phyloP scores from a whole-genome alignment of 2,329 filamentous ascomycete species.

The Myriosclerotinia duriaeana region DNA sequence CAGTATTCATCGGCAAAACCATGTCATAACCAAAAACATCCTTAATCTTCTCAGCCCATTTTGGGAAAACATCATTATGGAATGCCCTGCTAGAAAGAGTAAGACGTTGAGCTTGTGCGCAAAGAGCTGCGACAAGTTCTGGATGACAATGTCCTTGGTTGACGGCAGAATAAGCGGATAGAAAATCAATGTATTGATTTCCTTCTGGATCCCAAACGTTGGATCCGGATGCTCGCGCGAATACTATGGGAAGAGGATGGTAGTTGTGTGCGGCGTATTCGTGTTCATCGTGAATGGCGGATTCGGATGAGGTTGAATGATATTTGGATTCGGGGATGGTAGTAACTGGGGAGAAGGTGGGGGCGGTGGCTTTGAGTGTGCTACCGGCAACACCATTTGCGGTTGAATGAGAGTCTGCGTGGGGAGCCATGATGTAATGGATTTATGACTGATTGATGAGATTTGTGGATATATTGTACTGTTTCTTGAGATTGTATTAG shows the following conservation, averaged over 20 bases:
- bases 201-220: constrained; percentile 97
- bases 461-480: neutral
- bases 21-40: constrained; percentile 92
- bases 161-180: constrained; percentile 96
- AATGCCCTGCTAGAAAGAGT: constrained; percentile 94
- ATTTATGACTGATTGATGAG: neutral
- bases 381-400: constrained; percentile 41
- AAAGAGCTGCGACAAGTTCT: constrained; percentile 85
- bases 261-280: constrained; percentile 96
- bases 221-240: constrained; percentile 78
- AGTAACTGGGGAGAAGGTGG: constrained; percentile 38
- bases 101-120: constrained; percentile 83
- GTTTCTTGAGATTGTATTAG: neutral
- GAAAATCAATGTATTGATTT: constrained; percentile 93
- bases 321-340: constrained; percentile 45
- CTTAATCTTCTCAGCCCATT: constrained; percentile 90
- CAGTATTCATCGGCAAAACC: constrained; percentile 98
- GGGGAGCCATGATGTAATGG: constrained; percentile 53
- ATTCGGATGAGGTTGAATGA: constrained; percentile 76
- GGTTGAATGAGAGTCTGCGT: constrained; percentile 47
- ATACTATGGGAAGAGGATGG: constrained; percentile 93
- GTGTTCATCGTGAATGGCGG: constrained; percentile 78
- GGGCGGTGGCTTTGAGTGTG: constrained; percentile 39
- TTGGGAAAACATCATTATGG: constrained; percentile 97
- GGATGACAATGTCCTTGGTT: constrained; percentile 99